Base-by-base conservation (phyloP, 768 basidiomycete species). In the Suillus alpinus region DNA sequence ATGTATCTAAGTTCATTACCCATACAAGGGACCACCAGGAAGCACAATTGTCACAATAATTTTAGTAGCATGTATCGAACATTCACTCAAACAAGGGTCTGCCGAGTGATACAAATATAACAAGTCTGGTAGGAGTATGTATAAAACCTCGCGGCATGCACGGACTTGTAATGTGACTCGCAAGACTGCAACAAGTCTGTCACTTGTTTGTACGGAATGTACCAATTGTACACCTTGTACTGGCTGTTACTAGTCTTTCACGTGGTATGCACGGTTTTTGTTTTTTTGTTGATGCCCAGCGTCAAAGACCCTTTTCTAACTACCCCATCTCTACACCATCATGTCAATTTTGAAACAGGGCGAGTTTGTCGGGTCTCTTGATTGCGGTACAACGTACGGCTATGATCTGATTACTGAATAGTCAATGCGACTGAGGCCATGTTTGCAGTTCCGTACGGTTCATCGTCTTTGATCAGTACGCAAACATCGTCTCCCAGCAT, bases 381-480 rank as follows among this genome's bases (percentile, higher is more conserved):
- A 97, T 75, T 96, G 95, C 69, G 95, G 95, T 43, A 97, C 95
- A 53, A 97, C 95, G 94, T 95, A 67, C 71, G 91, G 77, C 37
- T 56, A 34, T 34, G 43, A n/a, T 46, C 34, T 56, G 46, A 29
- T 52, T 18, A n/a, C 40, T 32, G 52, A 39, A 31, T 39, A 9
- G 29, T 26, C 36, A 52, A 51, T 10, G 16, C 16, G 6, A 20
- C 23, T 52, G 31, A 16, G 8, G 58, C 62, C 16, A 70, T 61
- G 3, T 12, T 31, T 34, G 9, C 68, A 95, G 94, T 12, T 95
- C 94, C 14, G 90, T 92, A 23, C 86, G 95, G 55, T 96, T 95
- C 75, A 94, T 97, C 67, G 76, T 97, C 60, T 96, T 97, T 69
- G 88, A 97, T 79, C 80, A 87, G 68, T 76, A 90, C 68, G 95